Evolutionary conservation across 345 rosid species (phyloP), one percentile per base, ranked within the genome.

Genomic region (Melastoma malabathricum): DNA sequence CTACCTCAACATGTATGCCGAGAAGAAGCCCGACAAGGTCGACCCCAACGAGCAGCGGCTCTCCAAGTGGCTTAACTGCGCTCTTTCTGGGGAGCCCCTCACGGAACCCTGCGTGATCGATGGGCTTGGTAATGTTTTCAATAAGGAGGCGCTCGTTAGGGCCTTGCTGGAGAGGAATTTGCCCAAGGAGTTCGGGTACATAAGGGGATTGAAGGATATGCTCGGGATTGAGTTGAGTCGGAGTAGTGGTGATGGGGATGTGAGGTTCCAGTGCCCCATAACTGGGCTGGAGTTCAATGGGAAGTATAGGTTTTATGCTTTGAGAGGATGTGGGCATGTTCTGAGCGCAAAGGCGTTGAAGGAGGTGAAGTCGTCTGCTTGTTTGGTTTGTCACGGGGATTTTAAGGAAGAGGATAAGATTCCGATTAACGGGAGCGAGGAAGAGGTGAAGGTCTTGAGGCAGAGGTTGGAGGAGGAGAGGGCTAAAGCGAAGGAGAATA

Each of bases 1-100:
- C 60, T 92, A 92, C 53, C 94, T 92, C 56, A 92, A 92, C 46
- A 88, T 84, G 97, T 88, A 92, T 65, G 99, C 97, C 0, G 97
- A 71, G 62, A 84, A 75, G 65, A 88, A 84, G 71, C 99, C 95
- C 5, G 97, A 92, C 46, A 88, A 85, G 63, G 82, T 81, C 19
- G 95, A 92, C 59, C 97, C 89, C 0, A 79, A 92, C 50, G 99
- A 92, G 71, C 90, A 84, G 71, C 72, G 95, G 56, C 79, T 92
- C 13, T 89, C 94, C 0, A 88, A 73, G 63, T 88, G 99, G 95
- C 54, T 79, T 3, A 87, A 84, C 59, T 90, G 93, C 41, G 78
- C 99, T 12, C 69, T 88, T 38, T 81, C 99, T 0, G 66, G 73
- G 46, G 97, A 88, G 52, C 89, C 99, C 27, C 54, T 85, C 58